Evolutionary conservation across 2,329 filamentous ascomycete genomes (phyloP).

Genomic region (Hypomyces perniciosus): DNA sequence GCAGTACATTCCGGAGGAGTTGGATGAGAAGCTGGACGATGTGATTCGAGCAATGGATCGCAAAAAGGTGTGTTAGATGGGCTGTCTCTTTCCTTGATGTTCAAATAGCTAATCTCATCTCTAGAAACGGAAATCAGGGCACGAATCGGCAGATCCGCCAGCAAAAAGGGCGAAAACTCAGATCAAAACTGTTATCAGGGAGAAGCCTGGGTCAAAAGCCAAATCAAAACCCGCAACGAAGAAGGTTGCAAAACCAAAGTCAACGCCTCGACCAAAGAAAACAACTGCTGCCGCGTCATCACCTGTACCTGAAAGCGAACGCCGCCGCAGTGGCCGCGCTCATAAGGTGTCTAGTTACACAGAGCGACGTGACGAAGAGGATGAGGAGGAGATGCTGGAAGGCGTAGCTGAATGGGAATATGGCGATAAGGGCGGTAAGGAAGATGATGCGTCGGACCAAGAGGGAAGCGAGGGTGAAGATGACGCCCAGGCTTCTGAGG

Average conservation of each 20-base stretch:
- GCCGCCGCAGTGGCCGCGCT: conserved; percentile 51
- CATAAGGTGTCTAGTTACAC: conserved; percentile 44
- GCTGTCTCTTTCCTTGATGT: not conserved
- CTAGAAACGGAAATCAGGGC: conserved; percentile 52
- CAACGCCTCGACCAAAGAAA: conserved; percentile 23
- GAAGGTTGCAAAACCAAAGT: conserved; percentile 27
- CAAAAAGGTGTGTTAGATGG: conserved; percentile 51
- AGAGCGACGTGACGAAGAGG: conserved; percentile 52
- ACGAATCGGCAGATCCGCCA: conserved; percentile 42
- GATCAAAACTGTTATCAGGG: conserved; percentile 30
- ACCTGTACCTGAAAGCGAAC: conserved; percentile 36
- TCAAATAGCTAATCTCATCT: not conserved
- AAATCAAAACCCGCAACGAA: conserved; percentile 32
- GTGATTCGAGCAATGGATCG: conserved; percentile 60
- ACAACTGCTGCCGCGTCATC: conserved; percentile 17
- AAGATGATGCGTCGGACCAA: conserved; percentile 13
- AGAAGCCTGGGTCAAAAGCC: conserved; percentile 30
- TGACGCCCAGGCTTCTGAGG: conserved; percentile 4
- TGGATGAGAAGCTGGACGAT: conserved; percentile 71
- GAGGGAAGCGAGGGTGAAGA: conserved; percentile 13
- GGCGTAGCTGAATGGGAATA: conserved; percentile 57
- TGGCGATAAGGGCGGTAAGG: conserved; percentile 15
- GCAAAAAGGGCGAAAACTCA: conserved; percentile 34
- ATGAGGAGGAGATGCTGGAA: conserved; percentile 56
- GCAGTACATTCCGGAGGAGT: conserved; percentile 71